Evolutionary conservation across 805 yeast species (phyloP).

Genomic region (Yamadazyma olivae): DNA sequence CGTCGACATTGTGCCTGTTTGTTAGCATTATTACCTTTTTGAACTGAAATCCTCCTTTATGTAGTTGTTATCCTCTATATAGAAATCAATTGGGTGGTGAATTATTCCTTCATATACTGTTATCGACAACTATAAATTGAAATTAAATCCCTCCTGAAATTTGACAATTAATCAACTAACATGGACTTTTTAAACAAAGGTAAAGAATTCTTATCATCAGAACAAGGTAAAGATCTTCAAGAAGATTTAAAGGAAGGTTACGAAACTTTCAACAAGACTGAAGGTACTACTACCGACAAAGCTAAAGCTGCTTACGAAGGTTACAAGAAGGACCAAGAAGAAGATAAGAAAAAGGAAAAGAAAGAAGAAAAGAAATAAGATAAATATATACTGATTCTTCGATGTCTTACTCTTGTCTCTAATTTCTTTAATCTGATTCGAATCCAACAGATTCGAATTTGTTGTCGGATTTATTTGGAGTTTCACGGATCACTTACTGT

Average conservation of each 20-base stretch:
- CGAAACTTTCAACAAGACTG: conserved; percentile 27
- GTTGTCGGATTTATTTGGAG: too few species aligned
- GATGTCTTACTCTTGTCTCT: neutral
- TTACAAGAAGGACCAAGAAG: conserved; percentile 22
- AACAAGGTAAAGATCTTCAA: conserved; percentile 21
- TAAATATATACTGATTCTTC: neutral
- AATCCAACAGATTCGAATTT: too few species aligned
- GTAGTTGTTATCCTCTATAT: too few species aligned
- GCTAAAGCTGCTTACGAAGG: conserved; percentile 35
- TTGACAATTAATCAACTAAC: conserved; percentile 1
- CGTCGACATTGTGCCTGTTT: too few species aligned
- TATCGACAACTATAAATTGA: neutral
- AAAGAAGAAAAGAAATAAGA: conserved; percentile 2
- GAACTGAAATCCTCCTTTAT: too few species aligned
- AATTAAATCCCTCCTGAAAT: neutral
- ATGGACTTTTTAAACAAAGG: conserved; percentile 31
- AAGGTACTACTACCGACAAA: conserved; percentile 26
- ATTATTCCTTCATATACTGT: too few species aligned
- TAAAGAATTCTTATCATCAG: conserved; percentile 22
- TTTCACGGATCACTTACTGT: too few species aligned
- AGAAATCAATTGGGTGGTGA: too few species aligned
- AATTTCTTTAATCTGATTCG: neutral
- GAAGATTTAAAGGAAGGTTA: conserved; percentile 37
- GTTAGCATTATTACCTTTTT: too few species aligned
- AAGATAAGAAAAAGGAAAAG: conserved; percentile 16